These are phyloP conservation scores for Pichia thaimueangensis DNA, from an alignment of 805 yeast species.

Conservation along the genomic window DNA sequence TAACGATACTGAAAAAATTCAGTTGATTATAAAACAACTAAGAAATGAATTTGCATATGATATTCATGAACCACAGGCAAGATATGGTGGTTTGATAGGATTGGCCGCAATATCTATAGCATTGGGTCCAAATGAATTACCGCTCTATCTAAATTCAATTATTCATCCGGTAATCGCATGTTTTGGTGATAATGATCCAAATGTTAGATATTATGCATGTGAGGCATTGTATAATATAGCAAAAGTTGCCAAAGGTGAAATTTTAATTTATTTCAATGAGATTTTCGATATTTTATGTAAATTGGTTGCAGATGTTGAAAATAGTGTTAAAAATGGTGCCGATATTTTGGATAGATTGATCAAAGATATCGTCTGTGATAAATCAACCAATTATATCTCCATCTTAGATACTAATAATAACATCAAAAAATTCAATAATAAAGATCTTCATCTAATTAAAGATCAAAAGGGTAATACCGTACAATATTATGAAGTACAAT, in stretches of 20 bases:
- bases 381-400: slow-evolving; percentile 82
- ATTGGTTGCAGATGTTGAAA: slow-evolving; percentile 84
- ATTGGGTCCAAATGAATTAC: slow-evolving; percentile 76
- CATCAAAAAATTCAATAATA: slow-evolving; percentile 32
- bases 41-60: slow-evolving; percentile 75
- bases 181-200: slow-evolving; percentile 95
- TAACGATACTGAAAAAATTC: slow-evolving; percentile 50
- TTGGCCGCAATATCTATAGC: slow-evolving; percentile 95
- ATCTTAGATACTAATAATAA: slow-evolving; percentile 30
- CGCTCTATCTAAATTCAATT: slow-evolving; percentile 74
- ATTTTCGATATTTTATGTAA: slow-evolving; percentile 89
- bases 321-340: slow-evolving; percentile 91
- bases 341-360: slow-evolving; percentile 84
- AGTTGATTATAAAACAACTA: slow-evolving; percentile 63
- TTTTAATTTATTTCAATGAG: slow-evolving; percentile 85
- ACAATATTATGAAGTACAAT: slow-evolving; percentile 55
- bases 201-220: slow-evolving; percentile 94
- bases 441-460: slow-evolving; percentile 36
- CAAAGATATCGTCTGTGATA: slow-evolving; percentile 92
- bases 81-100: slow-evolving; percentile 95
- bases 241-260: slow-evolving; percentile 94
- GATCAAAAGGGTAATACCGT: slow-evolving; percentile 50
- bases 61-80: slow-evolving; percentile 75
- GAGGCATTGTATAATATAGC: slow-evolving; percentile 94
- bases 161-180: slow-evolving; percentile 92